Conservation (phyloP, 371 early-diverging fungal genomes). For the Apophysomyces sp. region DNA sequence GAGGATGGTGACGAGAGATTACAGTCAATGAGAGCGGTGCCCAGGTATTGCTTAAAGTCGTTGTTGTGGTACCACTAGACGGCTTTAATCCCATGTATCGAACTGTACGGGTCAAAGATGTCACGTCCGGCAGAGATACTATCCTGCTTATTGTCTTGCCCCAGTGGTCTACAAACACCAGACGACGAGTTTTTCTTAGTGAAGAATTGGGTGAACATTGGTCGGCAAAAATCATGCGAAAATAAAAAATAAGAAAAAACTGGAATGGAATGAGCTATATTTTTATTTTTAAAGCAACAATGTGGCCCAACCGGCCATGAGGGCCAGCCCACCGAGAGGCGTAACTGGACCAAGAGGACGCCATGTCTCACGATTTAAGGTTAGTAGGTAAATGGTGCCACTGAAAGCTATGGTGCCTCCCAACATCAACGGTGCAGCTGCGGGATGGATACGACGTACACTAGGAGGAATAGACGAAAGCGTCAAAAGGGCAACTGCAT, state of each 20-base stretch:
- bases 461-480: conserved; percentile 47
- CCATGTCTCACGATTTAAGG: conserved; percentile 42
- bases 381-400: conserved; percentile 63
- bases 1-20: no score
- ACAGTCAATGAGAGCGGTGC: no score
- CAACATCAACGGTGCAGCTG: conserved; percentile 51
- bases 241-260: no score
- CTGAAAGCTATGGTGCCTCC: conserved; percentile 68
- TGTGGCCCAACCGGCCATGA: conserved; percentile 77
- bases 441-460: conserved; percentile 40
- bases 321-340: conserved; percentile 71
- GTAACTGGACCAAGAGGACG: conserved; percentile 69
- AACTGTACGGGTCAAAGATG: no score
- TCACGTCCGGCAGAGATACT: no score
- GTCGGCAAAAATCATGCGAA: no score
- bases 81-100: no score
- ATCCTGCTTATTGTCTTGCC: background rate
- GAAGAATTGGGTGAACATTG: no score
- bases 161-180: no score
- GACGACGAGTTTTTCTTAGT: no score
- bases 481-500: conserved; percentile 63
- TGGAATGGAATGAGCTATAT: background rate
- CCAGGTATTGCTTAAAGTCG: no score
- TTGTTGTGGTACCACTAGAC: no score
- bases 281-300: conserved; percentile 41